These are phyloP conservation scores for Penicillium chermesinum DNA, from an alignment of 495 filamentous ascomycete species.

Conservation along the genomic window DNA sequence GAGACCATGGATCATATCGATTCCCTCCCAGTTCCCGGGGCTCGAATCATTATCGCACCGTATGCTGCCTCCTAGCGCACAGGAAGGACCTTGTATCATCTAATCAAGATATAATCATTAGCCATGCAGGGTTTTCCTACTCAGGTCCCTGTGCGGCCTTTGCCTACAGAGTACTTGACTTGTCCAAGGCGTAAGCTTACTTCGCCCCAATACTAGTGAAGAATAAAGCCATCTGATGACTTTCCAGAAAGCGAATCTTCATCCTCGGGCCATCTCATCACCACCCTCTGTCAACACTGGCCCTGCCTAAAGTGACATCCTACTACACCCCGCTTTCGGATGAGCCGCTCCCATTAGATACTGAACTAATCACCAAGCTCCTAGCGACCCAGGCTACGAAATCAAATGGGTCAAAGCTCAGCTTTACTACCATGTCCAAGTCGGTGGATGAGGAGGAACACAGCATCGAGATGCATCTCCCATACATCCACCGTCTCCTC, in stretches of 20 bases:
- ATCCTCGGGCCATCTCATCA: conserved; percentile 93
- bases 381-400: conserved; percentile 41
- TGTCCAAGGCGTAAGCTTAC: conserved; percentile 62
- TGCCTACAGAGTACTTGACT: conserved; percentile 87
- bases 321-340: conserved; percentile 86
- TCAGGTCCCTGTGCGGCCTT: conserved; percentile 91
- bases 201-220: not conserved
- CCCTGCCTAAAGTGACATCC: conserved; percentile 65
- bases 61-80: conserved; percentile 46
- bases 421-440: conserved; percentile 68
- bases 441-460: conserved; percentile 81
- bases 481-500: conserved; percentile 82
- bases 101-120: conserved; percentile 24
- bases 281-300: conserved; percentile 69
- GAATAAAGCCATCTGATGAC: conserved; percentile 3
- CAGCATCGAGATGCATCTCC: conserved; percentile 94
- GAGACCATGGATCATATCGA: conserved; percentile 51
- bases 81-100: not conserved
- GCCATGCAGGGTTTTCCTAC: conserved; percentile 94
- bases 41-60: conserved; percentile 92
- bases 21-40: conserved; percentile 65
- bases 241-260: conserved; percentile 76
- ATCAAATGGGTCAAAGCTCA: conserved; percentile 32
- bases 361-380: conserved; percentile 57
- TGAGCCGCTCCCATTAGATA: conserved; percentile 68